Percentiles rank a stretch among this genome's conserved stretches.
Evolutionary conservation across 192 early-diverging fungal genomes (phyloP).

Genomic region (Backusella circina): DNA sequence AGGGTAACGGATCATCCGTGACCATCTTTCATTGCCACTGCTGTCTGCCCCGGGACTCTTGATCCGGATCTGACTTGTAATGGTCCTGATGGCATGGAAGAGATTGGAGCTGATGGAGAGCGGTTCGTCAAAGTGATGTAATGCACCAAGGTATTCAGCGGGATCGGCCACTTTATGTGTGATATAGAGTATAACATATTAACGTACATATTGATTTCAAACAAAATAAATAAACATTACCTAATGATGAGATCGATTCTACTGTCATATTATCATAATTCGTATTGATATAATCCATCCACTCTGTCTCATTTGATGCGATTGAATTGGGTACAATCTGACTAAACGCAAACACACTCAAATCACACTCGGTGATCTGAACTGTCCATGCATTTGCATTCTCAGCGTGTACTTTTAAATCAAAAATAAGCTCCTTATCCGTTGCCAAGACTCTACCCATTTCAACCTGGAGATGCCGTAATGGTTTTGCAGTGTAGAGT

Average conservation of each 20-base stretch:
- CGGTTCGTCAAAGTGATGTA: constrained; percentile 32
- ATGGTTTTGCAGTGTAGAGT: constrained; percentile 14
- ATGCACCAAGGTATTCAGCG: constrained; percentile 33
- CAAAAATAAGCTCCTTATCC: constrained; percentile 67
- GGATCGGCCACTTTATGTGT: background rate
- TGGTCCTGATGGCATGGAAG: background rate
- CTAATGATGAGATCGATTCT: background rate
- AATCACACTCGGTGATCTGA: constrained; percentile 49
- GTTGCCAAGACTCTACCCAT: constrained; percentile 60
- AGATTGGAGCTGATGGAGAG: constrained; percentile 15
- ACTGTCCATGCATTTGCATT: constrained; percentile 60
- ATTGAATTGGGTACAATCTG: constrained; percentile 19
- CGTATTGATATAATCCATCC: background rate
- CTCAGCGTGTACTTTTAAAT: constrained; percentile 53
- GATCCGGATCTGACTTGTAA: constrained; percentile 25
- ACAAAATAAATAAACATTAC: background rate
- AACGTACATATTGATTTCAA: too few relatives aligned
- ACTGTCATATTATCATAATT: background rate
- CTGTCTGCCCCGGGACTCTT: constrained; percentile 34
- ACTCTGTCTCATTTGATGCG: background rate
- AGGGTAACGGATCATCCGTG: constrained; percentile 34
- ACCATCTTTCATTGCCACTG: constrained; percentile 36
- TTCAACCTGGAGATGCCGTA: constrained; percentile 23
- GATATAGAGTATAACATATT: background rate
- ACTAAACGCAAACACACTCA: constrained; percentile 62